phyloP scores from a whole-genome alignment of 1,284 basidiomycete species.

The Malassezia caprae region DNA sequence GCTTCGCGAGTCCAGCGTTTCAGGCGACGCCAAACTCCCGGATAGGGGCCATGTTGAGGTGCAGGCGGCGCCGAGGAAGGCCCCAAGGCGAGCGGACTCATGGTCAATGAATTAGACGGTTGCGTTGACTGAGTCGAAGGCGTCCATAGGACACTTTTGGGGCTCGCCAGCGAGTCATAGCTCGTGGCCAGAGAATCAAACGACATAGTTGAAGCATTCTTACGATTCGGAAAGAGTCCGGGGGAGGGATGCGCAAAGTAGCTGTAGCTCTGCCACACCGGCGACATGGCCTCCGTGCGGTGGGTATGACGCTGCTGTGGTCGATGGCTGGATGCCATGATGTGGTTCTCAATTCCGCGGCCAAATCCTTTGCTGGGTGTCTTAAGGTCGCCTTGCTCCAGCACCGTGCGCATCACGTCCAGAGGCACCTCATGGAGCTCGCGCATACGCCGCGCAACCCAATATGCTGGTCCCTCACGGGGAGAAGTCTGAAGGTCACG shows the following conservation, averaged over 20 bases:
- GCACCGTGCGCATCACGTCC: slow-evolving; percentile 41
- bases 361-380: slow-evolving; percentile 39
- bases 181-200: slow-evolving; percentile 45
- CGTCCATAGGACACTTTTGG: slow-evolving; percentile 5
- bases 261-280: slow-evolving; percentile 11
- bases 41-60: slow-evolving; percentile 27
- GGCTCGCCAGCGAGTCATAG: slow-evolving; percentile 38
- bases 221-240: slow-evolving; percentile 11
- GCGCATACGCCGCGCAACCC: slow-evolving; percentile 45
- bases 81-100: slow-evolving; percentile 26
- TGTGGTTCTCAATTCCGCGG: slow-evolving; percentile 43
- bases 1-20: slow-evolving; percentile 46
- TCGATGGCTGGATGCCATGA: slow-evolving; percentile 40
- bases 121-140: not conserved
- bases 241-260: slow-evolving; percentile 18
- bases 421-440: slow-evolving; percentile 46
- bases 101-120: not conserved
- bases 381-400: slow-evolving; percentile 43
- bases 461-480: slow-evolving; percentile 37
- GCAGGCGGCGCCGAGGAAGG: slow-evolving; percentile 8
- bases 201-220: slow-evolving; percentile 37
- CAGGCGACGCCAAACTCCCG: slow-evolving; percentile 43
- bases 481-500: slow-evolving; percentile 33
- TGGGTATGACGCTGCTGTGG: slow-evolving; percentile 19
- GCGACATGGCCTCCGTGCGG: not conserved